phyloP scores from a whole-genome alignment of 2,329 filamentous ascomycete species.

The Aureobasidium subglaciale region DNA sequence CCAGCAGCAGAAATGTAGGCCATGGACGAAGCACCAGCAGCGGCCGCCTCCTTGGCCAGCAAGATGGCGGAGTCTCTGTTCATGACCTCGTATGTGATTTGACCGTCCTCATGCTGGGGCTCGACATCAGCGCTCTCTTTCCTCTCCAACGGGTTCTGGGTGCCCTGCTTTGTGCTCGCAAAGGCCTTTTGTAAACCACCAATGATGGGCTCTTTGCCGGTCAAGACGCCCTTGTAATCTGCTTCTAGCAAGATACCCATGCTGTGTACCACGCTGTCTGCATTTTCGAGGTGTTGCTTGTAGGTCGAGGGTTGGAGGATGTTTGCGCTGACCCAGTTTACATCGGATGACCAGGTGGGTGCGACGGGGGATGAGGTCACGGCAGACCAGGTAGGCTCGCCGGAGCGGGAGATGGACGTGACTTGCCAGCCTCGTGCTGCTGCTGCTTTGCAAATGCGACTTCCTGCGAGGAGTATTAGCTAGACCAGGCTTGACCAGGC shows the following conservation, averaged over 20 bases:
- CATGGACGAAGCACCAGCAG: slow-evolving; percentile 61
- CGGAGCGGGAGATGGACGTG: slow-evolving; percentile 89
- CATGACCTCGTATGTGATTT: slow-evolving; percentile 95
- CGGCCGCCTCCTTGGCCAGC: slow-evolving; percentile 68
- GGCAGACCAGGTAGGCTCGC: slow-evolving; percentile 75
- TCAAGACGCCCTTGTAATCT: slow-evolving; percentile 91
- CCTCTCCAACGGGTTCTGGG: slow-evolving; percentile 61
- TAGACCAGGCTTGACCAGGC: neutral
- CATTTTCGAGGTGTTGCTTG: slow-evolving; percentile 63
- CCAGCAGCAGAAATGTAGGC: slow-evolving; percentile 84
- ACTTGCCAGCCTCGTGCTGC: slow-evolving; percentile 84
- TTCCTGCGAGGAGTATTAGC: slow-evolving; percentile 38
- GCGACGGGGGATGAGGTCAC: slow-evolving; percentile 64
- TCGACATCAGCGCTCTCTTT: slow-evolving; percentile 53
- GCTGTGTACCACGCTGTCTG: slow-evolving; percentile 82
- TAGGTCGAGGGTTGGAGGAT: slow-evolving; percentile 79
- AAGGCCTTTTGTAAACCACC: slow-evolving; percentile 74
- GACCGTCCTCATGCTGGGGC: slow-evolving; percentile 60
- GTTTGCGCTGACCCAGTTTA: slow-evolving; percentile 83
- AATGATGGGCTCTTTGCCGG: slow-evolving; percentile 75
- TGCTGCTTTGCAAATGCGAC: slow-evolving; percentile 84
- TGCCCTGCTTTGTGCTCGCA: slow-evolving; percentile 53
- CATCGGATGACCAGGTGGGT: slow-evolving; percentile 73
- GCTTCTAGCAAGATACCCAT: slow-evolving; percentile 96
- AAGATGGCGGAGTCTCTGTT: slow-evolving; percentile 83